Evolutionary conservation across 768 basidiomycete genomes (phyloP).

Genomic region (Kondoa subrosea): DNA sequence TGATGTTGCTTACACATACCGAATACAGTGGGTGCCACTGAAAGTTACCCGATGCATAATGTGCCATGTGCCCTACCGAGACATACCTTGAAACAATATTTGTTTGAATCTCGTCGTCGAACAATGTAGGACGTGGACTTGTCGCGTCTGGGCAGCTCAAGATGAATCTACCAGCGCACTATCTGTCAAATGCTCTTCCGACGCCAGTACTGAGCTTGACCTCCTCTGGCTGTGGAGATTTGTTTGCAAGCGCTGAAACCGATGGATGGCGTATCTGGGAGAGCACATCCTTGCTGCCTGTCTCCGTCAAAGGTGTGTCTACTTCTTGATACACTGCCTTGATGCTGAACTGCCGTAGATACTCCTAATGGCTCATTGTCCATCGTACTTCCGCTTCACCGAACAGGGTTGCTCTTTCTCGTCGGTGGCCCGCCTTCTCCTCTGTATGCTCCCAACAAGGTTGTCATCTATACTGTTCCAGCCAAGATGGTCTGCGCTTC

Average conservation of each 20-base stretch:
- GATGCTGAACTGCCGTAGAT: conserved; percentile 12
- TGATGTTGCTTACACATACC: too few species aligned
- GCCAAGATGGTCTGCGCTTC: conserved; percentile 60
- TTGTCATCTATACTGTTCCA: conserved; percentile 71
- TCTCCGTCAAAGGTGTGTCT: conserved; percentile 14
- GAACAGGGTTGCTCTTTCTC: conserved; percentile 66
- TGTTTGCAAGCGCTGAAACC: conserved; percentile 18
- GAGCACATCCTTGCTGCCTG: conserved; percentile 7
- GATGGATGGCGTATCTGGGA: conserved; percentile 22
- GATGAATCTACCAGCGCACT: conserved; percentile 10
- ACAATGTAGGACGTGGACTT: too few species aligned
- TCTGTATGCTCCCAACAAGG: conserved; percentile 78
- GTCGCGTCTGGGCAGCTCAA: neutral
- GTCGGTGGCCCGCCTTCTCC: conserved; percentile 76
- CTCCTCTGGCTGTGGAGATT: neutral
- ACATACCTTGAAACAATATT: too few species aligned
- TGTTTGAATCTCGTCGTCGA: too few species aligned
- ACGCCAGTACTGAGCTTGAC: conserved; percentile 6
- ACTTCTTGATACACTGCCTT: neutral
- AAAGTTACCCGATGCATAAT: too few species aligned
- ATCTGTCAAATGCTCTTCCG: neutral
- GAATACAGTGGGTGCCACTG: too few species aligned
- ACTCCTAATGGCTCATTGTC: conserved; percentile 19
- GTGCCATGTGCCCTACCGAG: too few species aligned
- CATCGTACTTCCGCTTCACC: conserved; percentile 48